Conservation (phyloP, 2,329 filamentous ascomycete species). For the Botrytis paeoniae region DNA sequence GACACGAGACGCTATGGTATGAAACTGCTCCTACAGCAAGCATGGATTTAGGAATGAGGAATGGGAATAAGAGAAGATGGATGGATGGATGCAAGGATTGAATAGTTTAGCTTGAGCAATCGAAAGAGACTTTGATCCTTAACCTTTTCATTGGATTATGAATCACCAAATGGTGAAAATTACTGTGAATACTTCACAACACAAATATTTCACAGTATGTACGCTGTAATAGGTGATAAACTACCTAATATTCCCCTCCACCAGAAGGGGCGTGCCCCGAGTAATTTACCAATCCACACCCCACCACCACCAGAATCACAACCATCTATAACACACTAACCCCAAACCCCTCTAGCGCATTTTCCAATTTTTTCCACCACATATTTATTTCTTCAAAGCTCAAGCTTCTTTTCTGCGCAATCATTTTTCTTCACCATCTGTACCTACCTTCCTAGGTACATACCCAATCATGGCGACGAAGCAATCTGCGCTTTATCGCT, state of each 20-base stretch:
- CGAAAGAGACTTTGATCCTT: neutral
- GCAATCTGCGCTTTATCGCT: neutral
- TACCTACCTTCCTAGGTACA: neutral
- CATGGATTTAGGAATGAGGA: neutral
- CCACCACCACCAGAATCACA: neutral
- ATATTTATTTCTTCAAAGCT: neutral
- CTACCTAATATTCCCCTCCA: neutral
- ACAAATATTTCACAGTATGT: too few relatives aligned
- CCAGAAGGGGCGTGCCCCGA: neutral
- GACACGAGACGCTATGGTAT: neutral
- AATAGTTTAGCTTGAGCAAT: neutral
- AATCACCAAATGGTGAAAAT: neutral
- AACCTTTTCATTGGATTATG: neutral
- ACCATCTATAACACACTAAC: neutral
- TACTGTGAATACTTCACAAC: neutral
- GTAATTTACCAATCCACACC: neutral
- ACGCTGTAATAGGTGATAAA: too few relatives aligned
- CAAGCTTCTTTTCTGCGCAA: neutral
- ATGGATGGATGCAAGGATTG: neutral
- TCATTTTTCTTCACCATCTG: neutral
- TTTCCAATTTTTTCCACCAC: neutral
- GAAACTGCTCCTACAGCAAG: conserved; percentile 4
- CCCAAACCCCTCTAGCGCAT: neutral
- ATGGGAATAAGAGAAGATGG: neutral
- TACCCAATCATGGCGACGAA: neutral